Evolutionary conservation across 1,139 yeast species (phyloP), one percentile per base, ranked within the genome.

Genomic region (Blastobotrys buckinghamii): DNA sequence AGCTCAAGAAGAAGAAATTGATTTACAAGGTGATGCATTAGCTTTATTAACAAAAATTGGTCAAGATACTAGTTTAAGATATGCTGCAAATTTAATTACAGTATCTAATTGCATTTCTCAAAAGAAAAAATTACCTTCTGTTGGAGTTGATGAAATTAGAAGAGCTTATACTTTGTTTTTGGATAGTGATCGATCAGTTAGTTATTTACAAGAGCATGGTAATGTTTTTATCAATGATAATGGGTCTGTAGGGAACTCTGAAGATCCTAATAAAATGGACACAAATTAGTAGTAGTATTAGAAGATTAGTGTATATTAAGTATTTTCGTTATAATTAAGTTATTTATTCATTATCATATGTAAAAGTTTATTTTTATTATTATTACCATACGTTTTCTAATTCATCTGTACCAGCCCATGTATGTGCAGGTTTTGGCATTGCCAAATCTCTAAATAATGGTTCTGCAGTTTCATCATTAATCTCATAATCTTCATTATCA

Each of bases 1-100:
- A 64, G 89, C 97, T n/a, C 84, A 82, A 59, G 98, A 92, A 66
- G 99, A 94, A 68, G 98, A 92, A 68, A 94, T 87, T 42, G 96
- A 88, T 59, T 73, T 92, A 56, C 70, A 81, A 24, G 75, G 77
- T 5, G 97, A 90, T 65, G 97, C 97, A 0, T 74, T 92, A 57
- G 95, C 88, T 42, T 74, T 92, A 59, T 78, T 94, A 59, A 88
- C 97, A 29, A 90, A 90, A 68, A 89, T 90, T 59, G 97, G 97
- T 13, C 78, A 79, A 57, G 97, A 94, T 65, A 87, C 97, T 5
- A 83, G 94, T 64, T 78, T 94, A 64, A 81, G 99, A 63, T 94
- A 94, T 67, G 94, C 97, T 13, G 76, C 96, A 35, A 94, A 94
- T 68, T 78, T 92, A 67, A 87, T 92, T 52, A 76, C 96, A 8